phyloP scores from a whole-genome alignment of 352 stramenopile species.

The Phytophthora idaei region DNA sequence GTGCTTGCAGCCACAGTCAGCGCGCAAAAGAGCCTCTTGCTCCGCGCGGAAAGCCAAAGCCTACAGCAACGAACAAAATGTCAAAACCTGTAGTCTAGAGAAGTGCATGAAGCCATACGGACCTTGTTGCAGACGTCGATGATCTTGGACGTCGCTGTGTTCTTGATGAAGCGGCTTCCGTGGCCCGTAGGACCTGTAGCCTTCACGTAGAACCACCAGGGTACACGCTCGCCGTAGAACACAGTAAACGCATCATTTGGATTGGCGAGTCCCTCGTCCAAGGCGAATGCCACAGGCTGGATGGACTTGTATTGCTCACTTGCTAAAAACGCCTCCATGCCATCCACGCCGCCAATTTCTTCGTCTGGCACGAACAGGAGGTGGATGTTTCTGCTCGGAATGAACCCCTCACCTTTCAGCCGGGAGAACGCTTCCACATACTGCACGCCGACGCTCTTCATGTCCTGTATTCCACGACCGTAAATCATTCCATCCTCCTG shows the following conservation, averaged over 20 bases:
- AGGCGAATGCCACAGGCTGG: constrained; percentile 85
- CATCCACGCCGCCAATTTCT: constrained; percentile 91
- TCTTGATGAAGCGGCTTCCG: constrained; percentile 93
- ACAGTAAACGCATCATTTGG: constrained; percentile 91
- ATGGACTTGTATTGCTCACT: constrained; percentile 85
- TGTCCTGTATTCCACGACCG: constrained; percentile 94
- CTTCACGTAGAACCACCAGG: constrained; percentile 92
- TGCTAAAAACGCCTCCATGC: constrained; percentile 92
- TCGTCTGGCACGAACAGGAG: constrained; percentile 94
- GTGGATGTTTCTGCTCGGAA: constrained; percentile 88
- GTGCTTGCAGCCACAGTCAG: constrained; percentile 87
- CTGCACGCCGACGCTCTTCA: constrained; percentile 96
- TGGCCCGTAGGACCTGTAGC: constrained; percentile 80
- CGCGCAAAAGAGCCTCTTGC: constrained; percentile 86
- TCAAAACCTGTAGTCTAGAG: neutral
- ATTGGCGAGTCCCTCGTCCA: constrained; percentile 95
- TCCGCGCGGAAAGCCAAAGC: constrained; percentile 88
- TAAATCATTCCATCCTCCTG: constrained; percentile 93
- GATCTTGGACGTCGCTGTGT: constrained; percentile 94
- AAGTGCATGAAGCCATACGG: neutral
- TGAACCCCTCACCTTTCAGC: constrained; percentile 68
- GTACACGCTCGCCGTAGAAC: constrained; percentile 95
- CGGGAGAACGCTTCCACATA: constrained; percentile 92
- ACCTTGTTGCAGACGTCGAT: constrained; percentile 87
- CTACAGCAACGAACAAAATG: constrained; percentile 22